Percentiles rank a stretch among this genome's conserved stretches.
Conservation (phyloP, 1,139 yeast genomes). For the Blastobotrys petasosporus region DNA sequence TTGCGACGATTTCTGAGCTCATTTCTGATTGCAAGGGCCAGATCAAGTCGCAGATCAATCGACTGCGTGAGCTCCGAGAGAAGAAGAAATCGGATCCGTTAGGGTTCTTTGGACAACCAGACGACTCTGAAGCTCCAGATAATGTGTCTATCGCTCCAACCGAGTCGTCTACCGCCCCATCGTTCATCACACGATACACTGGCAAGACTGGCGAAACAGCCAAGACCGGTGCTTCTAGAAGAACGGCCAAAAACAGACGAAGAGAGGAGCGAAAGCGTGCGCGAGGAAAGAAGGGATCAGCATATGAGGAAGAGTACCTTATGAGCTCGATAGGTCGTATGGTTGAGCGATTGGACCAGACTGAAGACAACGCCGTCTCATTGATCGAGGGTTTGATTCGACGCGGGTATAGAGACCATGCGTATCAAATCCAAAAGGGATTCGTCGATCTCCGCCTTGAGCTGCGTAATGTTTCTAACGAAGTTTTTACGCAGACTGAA, state of each 20-base stretch:
- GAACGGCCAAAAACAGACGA: constrained; percentile 84
- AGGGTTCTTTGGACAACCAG: constrained; percentile 52
- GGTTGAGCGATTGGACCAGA: constrained; percentile 70
- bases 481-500: constrained; percentile 67
- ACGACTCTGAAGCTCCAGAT: constrained; percentile 73
- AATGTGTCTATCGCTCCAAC: constrained; percentile 94
- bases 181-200: constrained; percentile 90
- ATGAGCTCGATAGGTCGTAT: constrained; percentile 83
- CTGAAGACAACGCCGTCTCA: constrained; percentile 66
- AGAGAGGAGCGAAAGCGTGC: constrained; percentile 96
- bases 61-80: constrained; percentile 76
- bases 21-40: constrained; percentile 90
- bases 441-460: constrained; percentile 54
- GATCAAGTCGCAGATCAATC: constrained; percentile 69
- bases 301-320: constrained; percentile 93
- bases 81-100: constrained; percentile 83
- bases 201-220: constrained; percentile 96
- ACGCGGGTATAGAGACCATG: constrained; percentile 69
- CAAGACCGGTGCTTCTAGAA: constrained; percentile 89
- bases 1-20: constrained; percentile 79
- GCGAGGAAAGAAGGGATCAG: constrained; percentile 94
- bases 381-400: constrained; percentile 73
- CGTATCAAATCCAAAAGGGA: constrained; percentile 68
- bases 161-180: constrained; percentile 86
- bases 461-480: constrained; percentile 55